These are phyloP conservation scores for Aspergillus homomorphus DNA, from an alignment of 495 filamentous ascomycete species.

Conservation along the genomic window DNA sequence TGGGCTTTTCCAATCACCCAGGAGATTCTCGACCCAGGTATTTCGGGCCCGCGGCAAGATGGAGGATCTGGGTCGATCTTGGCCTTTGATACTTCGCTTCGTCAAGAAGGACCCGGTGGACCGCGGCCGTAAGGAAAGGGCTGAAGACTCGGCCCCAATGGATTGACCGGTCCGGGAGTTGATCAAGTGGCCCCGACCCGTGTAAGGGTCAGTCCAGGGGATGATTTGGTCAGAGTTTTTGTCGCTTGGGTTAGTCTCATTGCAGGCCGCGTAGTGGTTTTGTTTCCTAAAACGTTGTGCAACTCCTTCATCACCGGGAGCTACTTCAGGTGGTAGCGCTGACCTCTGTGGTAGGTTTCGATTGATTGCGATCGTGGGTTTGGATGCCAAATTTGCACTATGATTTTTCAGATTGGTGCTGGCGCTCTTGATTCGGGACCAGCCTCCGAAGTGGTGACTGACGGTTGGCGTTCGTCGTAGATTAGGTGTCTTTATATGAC, in stretches of 20 bases:
- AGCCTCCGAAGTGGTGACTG: conserved; percentile 50
- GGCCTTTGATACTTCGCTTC: background rate
- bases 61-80: conserved; percentile 19
- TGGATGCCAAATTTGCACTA: background rate
- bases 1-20: conserved; percentile 59
- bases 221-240: conserved; percentile 38
- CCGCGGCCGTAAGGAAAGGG: conserved; percentile 15
- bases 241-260: background rate
- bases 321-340: background rate
- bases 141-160: conserved; percentile 10
- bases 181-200: conserved; percentile 55
- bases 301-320: background rate
- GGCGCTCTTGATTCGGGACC: conserved; percentile 68
- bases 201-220: conserved; percentile 66
- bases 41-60: conserved; percentile 10
- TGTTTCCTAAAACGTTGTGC: background rate
- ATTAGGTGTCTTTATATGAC: conserved; percentile 34
- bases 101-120: conserved; percentile 21
- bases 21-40: conserved; percentile 37
- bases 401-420: conserved; percentile 7
- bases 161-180: conserved; percentile 63
- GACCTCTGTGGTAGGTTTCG: background rate
- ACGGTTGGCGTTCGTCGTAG: conserved; percentile 22
- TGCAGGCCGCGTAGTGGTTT: background rate
- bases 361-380: background rate